Conservation (phyloP, 805 yeast genomes). For the Cyberlindnera nakhonratchasimensis region DNA sequence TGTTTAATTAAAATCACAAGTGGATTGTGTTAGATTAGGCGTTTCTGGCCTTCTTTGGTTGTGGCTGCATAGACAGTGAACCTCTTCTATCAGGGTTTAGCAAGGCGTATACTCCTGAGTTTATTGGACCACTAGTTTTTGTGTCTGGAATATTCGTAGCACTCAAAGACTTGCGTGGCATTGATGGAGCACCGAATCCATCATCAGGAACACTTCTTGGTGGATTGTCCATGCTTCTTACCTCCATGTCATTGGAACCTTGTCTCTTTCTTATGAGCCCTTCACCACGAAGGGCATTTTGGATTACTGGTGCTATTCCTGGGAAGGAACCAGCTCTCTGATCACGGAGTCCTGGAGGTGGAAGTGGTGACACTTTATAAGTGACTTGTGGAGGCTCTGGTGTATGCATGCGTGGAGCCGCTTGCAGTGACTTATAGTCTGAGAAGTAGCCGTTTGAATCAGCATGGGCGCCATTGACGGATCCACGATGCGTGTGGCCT, state of each 20-base stretch:
- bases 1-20: too few species aligned
- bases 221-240: slow-evolving; percentile 18
- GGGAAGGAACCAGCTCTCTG: slow-evolving; percentile 27
- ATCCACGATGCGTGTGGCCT: slow-evolving; percentile 13
- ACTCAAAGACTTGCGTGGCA: slow-evolving; percentile 19
- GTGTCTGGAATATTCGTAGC: slow-evolving; percentile 15
- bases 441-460: slow-evolving; percentile 22
- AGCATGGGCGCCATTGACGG: slow-evolving; percentile 18
- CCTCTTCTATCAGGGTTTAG: slow-evolving; percentile 26
- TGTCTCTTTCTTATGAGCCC: slow-evolving; percentile 23
- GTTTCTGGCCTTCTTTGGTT: slow-evolving; percentile 14
- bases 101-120: slow-evolving; percentile 26
- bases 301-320: slow-evolving; percentile 19
- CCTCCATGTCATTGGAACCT: slow-evolving; percentile 21
- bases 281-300: slow-evolving; percentile 16
- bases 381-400: slow-evolving; percentile 13
- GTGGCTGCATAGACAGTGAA: slow-evolving; percentile 12
- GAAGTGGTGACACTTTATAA: slow-evolving; percentile 12
- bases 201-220: slow-evolving; percentile 25
- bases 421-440: slow-evolving; percentile 17
- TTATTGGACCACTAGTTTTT: neutral
- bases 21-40: too few species aligned
- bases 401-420: slow-evolving; percentile 11
- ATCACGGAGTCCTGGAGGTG: slow-evolving; percentile 12
- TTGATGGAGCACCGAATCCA: slow-evolving; percentile 3